Evolutionary conservation across 2,329 filamentous ascomycete genomes (phyloP), one percentile per base, ranked within the genome.

Genomic region (Stylonectria norvegica): DNA sequence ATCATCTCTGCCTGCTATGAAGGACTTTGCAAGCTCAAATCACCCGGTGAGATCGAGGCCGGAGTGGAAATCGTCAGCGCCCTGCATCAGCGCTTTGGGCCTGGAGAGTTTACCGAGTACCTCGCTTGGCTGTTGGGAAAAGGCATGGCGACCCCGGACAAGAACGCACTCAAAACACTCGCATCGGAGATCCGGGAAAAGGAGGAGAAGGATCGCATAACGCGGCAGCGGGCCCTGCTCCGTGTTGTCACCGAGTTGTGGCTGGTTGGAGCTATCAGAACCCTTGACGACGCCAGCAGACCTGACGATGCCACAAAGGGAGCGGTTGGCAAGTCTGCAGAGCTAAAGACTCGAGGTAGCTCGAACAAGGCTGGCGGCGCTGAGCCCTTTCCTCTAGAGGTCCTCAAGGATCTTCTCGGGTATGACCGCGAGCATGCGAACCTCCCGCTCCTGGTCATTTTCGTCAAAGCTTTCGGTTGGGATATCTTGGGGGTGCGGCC

Each of bases 1-100:
- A 94, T 97, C 53, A 89, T 96, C 56, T 90, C 90, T 16, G 91
- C 91, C 46, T 95, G 89, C 70, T 95, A 91, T 63, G 91, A 97
- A 67, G 91, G 91, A 7, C 77, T 97, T 5, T 94, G 86, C 69
- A 90, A 85, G 64, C 79, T 97, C 58, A 96, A 96, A 68, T 83
- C 85, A 1, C 86, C 89, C 1, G 87, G 83, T n/a, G 91, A 97
- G 63, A 86, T 96, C 46, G 86, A 91, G 41, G 86, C 90, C 19
- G 90, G 88, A 7, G 86, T 95, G 22, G 91, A 97, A 67, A 86
- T 96, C 38, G 84, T 94, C 53, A 94, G 89, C 68, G 89, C 90
- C n/a, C 75, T 97, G 41, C 91, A 97, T 65, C 91, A 96, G 65
- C 84, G 91, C 36, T 97, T 97, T 60, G 91, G 91, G 3, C 86